Evolutionary conservation across 805 yeast genomes (phyloP).

Genomic region (Yarrowia yakushimensis): DNA sequence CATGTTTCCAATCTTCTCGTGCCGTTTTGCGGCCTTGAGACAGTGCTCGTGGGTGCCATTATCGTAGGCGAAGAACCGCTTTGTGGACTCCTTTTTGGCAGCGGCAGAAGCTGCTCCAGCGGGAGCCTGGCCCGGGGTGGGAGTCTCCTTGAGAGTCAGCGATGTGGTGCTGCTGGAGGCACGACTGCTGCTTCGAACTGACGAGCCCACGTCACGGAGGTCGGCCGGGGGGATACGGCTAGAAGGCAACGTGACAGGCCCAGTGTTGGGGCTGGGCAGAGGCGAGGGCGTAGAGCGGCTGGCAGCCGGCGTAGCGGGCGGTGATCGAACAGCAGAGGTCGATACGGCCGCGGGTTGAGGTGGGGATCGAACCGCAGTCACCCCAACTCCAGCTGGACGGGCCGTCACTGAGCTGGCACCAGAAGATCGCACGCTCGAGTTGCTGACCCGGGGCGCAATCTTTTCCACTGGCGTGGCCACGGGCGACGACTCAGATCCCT

Average conservation of each 20-base stretch:
- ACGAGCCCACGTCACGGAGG: background rate
- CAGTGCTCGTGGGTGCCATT: conserved; percentile 81
- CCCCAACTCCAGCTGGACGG: too few relatives aligned
- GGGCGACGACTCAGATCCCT: background rate
- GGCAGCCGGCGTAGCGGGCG: background rate
- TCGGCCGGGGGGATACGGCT: background rate
- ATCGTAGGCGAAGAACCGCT: conserved; percentile 32
- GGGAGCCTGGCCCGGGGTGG: background rate
- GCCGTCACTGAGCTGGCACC: background rate
- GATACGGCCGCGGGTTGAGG: background rate
- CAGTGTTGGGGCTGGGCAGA: conserved; percentile 7
- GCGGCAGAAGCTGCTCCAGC: background rate
- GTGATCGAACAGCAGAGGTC: background rate
- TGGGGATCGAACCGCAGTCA: background rate
- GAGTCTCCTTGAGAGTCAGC: conserved; percentile 10
- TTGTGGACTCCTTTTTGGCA: conserved; percentile 7
- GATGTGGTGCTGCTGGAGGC: conserved; percentile 1
- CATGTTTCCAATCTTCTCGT: conserved; percentile 41
- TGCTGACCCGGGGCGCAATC: background rate
- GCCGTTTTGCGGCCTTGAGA: conserved; percentile 56
- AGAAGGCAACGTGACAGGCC: background rate
- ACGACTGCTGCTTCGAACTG: background rate
- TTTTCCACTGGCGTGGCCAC: conserved; percentile 1
- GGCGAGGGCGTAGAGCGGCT: background rate
- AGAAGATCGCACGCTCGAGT: background rate